Conservation (phyloP, 2,329 filamentous ascomycete species). For the Falciphora oryzae region DNA sequence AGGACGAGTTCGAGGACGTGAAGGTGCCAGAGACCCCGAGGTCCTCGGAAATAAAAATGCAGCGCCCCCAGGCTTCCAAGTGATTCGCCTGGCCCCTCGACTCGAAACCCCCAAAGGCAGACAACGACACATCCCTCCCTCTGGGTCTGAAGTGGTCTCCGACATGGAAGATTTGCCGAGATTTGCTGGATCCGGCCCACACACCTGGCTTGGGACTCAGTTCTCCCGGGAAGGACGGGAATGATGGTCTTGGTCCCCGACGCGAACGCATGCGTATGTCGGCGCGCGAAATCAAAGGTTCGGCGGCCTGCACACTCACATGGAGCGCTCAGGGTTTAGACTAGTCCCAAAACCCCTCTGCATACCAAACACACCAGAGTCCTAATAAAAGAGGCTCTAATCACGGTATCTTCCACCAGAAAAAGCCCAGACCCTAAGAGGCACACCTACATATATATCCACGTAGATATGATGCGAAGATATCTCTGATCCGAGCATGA, state of each 20-base stretch:
- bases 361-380: no score
- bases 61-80: constrained; percentile 7
- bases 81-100: background rate
- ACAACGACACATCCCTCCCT: background rate
- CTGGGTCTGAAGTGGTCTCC: background rate
- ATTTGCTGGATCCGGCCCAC: background rate
- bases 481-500: no score
- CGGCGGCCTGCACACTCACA: no score
- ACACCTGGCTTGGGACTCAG: background rate
- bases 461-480: no score
- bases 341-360: no score
- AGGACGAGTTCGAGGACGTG: constrained; percentile 96
- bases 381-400: no score
- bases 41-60: constrained; percentile 16
- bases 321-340: no score
- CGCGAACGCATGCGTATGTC: no score
- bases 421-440: no score
- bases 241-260: background rate
- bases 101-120: background rate
- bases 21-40: constrained; percentile 71
- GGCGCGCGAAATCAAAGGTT: no score
- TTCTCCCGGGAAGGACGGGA: background rate
- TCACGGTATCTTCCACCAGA: no score
- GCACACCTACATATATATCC: no score
- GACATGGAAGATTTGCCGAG: background rate